Conservation (phyloP, 148 eudicot genomes). For the Salicornia ramosissima region DNA sequence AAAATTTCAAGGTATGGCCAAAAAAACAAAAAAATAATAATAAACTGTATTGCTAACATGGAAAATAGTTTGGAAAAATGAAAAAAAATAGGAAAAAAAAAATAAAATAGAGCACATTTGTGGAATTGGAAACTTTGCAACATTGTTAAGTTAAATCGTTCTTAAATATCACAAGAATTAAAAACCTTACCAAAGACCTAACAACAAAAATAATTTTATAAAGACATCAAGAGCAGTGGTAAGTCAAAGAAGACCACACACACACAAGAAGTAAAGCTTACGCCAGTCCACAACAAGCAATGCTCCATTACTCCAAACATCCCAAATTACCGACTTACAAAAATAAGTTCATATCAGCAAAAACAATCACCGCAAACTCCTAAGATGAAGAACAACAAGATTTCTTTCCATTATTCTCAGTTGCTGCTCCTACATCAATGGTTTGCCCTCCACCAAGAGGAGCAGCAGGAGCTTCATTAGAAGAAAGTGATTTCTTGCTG, state of each 20-base stretch:
- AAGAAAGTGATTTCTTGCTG: not conserved
- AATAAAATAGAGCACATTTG: too few relatives aligned
- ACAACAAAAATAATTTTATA: not conserved
- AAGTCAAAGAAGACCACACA: not conserved
- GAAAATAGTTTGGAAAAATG: too few relatives aligned
- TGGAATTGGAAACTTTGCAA: too few relatives aligned
- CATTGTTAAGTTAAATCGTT: too few relatives aligned
- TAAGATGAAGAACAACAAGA: constrained; percentile 3
- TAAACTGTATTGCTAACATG: too few relatives aligned
- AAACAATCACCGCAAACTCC: not conserved
- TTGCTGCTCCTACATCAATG: not conserved
- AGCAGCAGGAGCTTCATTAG: not conserved
- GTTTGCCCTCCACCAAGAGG: constrained; percentile 1
- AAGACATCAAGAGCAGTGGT: not conserved
- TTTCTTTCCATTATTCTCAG: not conserved
- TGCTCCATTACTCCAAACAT: too few relatives aligned
- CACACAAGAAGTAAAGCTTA: not conserved
- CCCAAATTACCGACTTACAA: not conserved
- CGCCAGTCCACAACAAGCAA: not conserved
- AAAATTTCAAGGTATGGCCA: too few relatives aligned
- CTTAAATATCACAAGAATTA: too few relatives aligned
- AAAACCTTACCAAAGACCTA: not conserved
- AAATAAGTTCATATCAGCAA: not conserved
- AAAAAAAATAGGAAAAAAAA: too few relatives aligned
- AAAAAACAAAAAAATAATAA: too few relatives aligned